A percentile compares a stretch with the other conserved stretches of the same genome.
These are phyloP conservation scores for Pythium brachiatum DNA, from an alignment of 352 stramenopile species.

Conservation along the genomic window DNA sequence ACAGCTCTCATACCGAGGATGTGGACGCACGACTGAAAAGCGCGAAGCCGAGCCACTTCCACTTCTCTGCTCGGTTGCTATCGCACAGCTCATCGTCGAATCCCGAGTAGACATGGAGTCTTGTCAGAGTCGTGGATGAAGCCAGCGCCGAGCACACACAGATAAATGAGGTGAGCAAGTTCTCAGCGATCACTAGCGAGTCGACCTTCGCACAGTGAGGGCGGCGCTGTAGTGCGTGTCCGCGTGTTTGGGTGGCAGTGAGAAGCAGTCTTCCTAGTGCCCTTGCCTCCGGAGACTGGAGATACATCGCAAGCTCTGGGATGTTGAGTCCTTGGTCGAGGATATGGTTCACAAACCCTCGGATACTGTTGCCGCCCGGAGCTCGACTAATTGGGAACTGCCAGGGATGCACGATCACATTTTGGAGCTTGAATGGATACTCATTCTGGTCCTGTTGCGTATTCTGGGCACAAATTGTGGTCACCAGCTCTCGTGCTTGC, in stretches of 20 bases:
- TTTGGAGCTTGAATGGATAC: slow-evolving; percentile 1
- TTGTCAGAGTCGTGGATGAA: neutral
- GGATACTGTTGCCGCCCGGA: neutral
- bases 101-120: neutral
- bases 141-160: neutral
- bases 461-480: neutral
- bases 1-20: neutral
- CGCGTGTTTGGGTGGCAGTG: neutral
- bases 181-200: neutral
- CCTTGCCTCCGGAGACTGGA: neutral
- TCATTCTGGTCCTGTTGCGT: neutral
- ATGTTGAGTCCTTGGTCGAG: neutral
- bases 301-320: neutral
- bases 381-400: neutral
- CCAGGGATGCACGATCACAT: neutral
- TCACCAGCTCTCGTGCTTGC: neutral
- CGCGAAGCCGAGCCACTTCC: slow-evolving; percentile 6
- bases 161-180: neutral
- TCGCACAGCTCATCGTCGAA: neutral
- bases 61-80: slow-evolving; percentile 4
- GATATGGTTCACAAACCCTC: neutral
- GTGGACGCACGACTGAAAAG: neutral
- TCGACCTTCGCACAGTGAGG: neutral
- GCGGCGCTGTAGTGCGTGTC: neutral
- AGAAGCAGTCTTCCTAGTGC: neutral